Evolutionary conservation across 1,139 yeast species (phyloP).

Genomic region (Saccharomyces hybrid): DNA sequence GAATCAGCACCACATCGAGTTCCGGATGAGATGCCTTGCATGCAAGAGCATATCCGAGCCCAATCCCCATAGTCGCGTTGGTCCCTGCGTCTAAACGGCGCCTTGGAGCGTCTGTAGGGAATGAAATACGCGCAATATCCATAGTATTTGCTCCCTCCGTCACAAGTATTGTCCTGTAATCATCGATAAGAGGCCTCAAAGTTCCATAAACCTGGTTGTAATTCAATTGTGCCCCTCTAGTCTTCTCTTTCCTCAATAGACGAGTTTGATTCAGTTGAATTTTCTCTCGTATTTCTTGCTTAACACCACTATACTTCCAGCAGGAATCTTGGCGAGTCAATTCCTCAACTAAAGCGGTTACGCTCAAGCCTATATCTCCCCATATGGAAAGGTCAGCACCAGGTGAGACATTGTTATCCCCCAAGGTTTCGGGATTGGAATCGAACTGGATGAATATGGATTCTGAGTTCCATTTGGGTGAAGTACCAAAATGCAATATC

Average conservation of each 20-base stretch:
- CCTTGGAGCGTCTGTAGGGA: slow-evolving; percentile 45
- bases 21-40: slow-evolving; percentile 44
- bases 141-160: slow-evolving; percentile 66
- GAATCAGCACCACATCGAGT: slow-evolving; percentile 46
- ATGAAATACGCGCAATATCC: slow-evolving; percentile 57
- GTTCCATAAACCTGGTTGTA: slow-evolving; percentile 48
- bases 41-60: slow-evolving; percentile 57
- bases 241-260: slow-evolving; percentile 30
- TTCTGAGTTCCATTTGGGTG: slow-evolving; percentile 40
- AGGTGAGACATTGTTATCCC: slow-evolving; percentile 31
- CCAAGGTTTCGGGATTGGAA: slow-evolving; percentile 43
- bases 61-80: slow-evolving; percentile 67
- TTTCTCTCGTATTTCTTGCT: slow-evolving; percentile 27
- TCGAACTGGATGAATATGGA: slow-evolving; percentile 52
- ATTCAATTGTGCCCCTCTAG: slow-evolving; percentile 25
- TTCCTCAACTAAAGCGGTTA: slow-evolving; percentile 31
- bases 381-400: slow-evolving; percentile 16
- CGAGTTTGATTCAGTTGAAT: slow-evolving; percentile 35
- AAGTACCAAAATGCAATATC: slow-evolving; percentile 56
- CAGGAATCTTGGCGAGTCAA: not conserved
- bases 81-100: slow-evolving; percentile 60
- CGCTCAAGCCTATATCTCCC: slow-evolving; percentile 44
- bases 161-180: slow-evolving; percentile 37
- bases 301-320: slow-evolving; percentile 23
- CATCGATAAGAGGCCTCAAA: slow-evolving; percentile 36